A percentile compares a stretch with the other conserved stretches of the same genome.
phyloP scores from a whole-genome alignment of 2,329 filamentous ascomycete species.

The Colletotrichum falcatum region DNA sequence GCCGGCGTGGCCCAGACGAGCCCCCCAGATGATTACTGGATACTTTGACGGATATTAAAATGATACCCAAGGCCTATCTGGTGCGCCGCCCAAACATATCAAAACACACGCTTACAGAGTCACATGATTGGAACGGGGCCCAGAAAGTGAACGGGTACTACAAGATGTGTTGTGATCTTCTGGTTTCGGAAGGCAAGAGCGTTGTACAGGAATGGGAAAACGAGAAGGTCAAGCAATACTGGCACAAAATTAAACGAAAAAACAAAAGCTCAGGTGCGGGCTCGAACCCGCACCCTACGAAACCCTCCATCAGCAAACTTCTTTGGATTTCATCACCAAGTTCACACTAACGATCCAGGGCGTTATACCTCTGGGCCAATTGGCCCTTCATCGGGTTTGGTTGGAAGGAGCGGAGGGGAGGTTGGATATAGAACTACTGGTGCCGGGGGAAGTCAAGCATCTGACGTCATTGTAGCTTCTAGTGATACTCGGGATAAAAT shows the following conservation, averaged over 20 bases:
- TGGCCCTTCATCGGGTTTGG: conserved; percentile 3
- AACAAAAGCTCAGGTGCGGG: not conserved
- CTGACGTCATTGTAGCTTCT: not conserved
- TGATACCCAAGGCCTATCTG: conserved; percentile 9
- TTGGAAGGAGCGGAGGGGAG: not conserved
- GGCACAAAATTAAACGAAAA: not conserved
- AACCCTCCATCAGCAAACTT: conserved; percentile 10
- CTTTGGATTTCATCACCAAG: conserved; percentile 10
- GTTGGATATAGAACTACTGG: not conserved
- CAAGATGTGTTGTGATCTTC: not conserved
- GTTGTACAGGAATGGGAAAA: not conserved
- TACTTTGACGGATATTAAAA: not conserved
- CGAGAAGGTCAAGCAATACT: not conserved
- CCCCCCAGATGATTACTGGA: conserved; percentile 16
- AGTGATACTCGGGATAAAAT: conserved; percentile 6
- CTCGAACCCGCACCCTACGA: not conserved
- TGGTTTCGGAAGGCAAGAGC: not conserved
- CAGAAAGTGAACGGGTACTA: not conserved
- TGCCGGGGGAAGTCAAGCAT: too few species aligned
- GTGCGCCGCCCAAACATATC: not conserved
- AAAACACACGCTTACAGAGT: not conserved
- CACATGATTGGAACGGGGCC: not conserved
- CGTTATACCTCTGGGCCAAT: conserved; percentile 1
- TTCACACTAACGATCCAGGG: conserved; percentile 4
- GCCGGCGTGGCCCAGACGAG: conserved; percentile 31